A percentile compares a stretch with the other conserved stretches of the same genome.
Evolutionary conservation across 495 filamentous ascomycete species (phyloP).

Genomic region (Penicillium subrubescens): DNA sequence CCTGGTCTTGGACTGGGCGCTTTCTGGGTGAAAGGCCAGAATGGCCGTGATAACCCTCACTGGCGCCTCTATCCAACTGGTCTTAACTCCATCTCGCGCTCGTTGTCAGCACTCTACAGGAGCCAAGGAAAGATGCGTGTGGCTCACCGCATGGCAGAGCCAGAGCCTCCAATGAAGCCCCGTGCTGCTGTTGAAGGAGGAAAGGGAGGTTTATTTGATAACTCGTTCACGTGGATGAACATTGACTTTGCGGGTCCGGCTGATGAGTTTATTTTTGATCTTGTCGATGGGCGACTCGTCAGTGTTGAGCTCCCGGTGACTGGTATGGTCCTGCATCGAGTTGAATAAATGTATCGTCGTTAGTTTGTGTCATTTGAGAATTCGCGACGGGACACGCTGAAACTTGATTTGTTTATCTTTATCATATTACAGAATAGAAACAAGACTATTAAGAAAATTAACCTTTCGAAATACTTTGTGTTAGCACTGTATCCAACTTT

Average conservation of each 20-base stretch:
- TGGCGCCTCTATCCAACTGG: neutral
- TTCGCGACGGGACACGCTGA: neutral
- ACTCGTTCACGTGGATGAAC: conserved; percentile 18
- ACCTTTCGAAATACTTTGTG: too few species aligned
- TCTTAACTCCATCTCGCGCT: conserved; percentile 1
- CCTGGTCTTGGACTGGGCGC: neutral
- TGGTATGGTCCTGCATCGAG: neutral
- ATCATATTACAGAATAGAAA: neutral
- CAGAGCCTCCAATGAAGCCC: neutral
- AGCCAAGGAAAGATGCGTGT: neutral
- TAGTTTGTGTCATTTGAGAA: too few species aligned
- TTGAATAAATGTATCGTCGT: neutral
- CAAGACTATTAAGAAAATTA: neutral
- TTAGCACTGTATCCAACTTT: neutral
- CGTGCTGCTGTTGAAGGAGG: conserved; percentile 20
- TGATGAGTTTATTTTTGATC: neutral
- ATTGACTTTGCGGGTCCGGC: conserved; percentile 4
- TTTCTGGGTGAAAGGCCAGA: neutral
- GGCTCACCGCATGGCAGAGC: conserved; percentile 3
- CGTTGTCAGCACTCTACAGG: neutral
- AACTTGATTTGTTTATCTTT: too few species aligned
- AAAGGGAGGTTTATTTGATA: conserved; percentile 15
- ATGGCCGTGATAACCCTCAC: neutral
- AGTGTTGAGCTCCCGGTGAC: neutral
- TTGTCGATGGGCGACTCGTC: neutral